Base-by-base conservation (phyloP, 1,284 basidiomycete genomes). In the Pholiota adiposa region DNA sequence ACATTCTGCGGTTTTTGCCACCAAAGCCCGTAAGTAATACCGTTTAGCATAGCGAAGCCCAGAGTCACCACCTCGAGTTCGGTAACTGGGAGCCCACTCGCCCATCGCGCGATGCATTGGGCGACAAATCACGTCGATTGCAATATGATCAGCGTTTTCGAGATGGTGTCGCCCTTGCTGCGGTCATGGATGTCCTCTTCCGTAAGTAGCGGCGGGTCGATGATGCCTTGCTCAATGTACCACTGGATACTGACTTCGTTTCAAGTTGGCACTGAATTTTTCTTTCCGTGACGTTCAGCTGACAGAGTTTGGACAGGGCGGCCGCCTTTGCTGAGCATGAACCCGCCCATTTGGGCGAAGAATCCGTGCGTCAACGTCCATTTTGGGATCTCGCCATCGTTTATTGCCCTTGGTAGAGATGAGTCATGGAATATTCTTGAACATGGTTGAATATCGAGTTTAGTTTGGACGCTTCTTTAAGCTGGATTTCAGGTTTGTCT, bases 1-100 rank as follows among this genome's bases (percentile, higher is more conserved):
- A 68, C 66, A 34, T 66, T 63, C n/a, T 63, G 56, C 8, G 73
- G 74, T 56, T 75, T 75, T n/a, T 71, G 16, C 73, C 72, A 73
- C 63, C 63, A 65, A 2, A 55, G 56, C 9, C 34, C 50, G 23
- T 61, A 65, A 12, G 58, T 61, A 3, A 64, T 36, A 2, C 61
- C 41, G 41, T 67, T 72, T n/a, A 75, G 53, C 0, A 61, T 16
- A 0, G 69, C 68, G 50, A 60, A 54, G 1, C 54, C 62, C 12
- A 63, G n/a, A 1, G 57, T 63, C 12, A 55, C 27, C 3, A 63
- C 40, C 46, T 63, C 61, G 63, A 75, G 61, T 27, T 71, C 60
- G 1, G 66, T 70, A 16, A 73, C 43, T 0, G 65, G 51, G 0
- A 75, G 65, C 3, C 61, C 33, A 19, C 65, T 33, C 4, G 36